A percentile compares a stretch with the other conserved stretches of the same genome.
phyloP scores from a whole-genome alignment of 305 asterid species.

The Withania somnifera region DNA sequence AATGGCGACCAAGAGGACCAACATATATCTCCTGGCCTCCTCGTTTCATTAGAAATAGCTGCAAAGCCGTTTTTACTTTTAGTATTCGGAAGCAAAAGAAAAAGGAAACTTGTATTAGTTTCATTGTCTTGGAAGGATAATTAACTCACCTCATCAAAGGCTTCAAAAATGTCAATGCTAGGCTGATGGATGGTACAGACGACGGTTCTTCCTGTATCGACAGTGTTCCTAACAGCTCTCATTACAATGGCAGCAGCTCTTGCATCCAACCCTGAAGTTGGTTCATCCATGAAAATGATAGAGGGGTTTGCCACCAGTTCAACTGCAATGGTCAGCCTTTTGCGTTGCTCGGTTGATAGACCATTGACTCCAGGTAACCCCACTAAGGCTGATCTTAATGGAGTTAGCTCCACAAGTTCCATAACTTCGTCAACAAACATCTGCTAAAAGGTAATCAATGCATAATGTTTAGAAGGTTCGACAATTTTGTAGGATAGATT shows the following conservation, averaged over 20 bases:
- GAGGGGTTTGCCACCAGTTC: slow-evolving; percentile 60
- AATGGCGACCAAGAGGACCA: slow-evolving; percentile 51
- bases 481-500: not conserved
- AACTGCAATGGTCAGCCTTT: slow-evolving; percentile 55
- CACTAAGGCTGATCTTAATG: slow-evolving; percentile 32
- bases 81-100: not conserved
- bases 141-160: slow-evolving; percentile 20
- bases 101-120: not conserved
- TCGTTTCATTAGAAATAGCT: slow-evolving; percentile 58
- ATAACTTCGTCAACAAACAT: slow-evolving; percentile 31
- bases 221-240: slow-evolving; percentile 27
- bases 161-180: slow-evolving; percentile 30
- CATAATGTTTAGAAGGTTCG: not conserved
- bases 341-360: slow-evolving; percentile 55
- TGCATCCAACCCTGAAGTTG: slow-evolving; percentile 56
- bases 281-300: slow-evolving; percentile 56
- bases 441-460: not conserved
- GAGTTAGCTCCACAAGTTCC: slow-evolving; percentile 48
- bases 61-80: not conserved
- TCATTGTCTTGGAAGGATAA: not conserved
- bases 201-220: slow-evolving; percentile 24
- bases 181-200: slow-evolving; percentile 33
- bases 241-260: slow-evolving; percentile 49
- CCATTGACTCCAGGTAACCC: slow-evolving; percentile 56
- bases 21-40: slow-evolving; percentile 64